Conservation (phyloP, 2,329 filamentous ascomycete genomes). For the Polychaeton citri region DNA sequence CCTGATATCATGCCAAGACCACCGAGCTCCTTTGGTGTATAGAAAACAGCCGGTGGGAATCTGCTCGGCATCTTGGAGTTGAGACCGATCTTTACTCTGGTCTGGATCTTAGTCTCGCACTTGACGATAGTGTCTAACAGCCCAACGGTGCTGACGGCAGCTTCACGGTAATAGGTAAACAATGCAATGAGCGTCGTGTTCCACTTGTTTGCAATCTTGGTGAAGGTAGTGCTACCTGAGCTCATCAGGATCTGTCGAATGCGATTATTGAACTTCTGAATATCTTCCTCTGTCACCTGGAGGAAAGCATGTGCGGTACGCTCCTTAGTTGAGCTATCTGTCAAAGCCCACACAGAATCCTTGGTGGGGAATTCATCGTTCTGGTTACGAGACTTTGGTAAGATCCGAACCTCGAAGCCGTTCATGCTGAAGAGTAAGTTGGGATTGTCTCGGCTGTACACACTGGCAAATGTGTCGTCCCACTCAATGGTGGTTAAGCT, state of each 20-base stretch:
- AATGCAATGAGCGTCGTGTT: conserved; percentile 94
- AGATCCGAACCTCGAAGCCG: conserved; percentile 90
- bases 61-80: conserved; percentile 99
- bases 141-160: conserved; percentile 87
- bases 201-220: conserved; percentile 99
- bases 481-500: conserved; percentile 96
- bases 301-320: conserved; percentile 94
- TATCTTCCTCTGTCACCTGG: conserved; percentile 94
- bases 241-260: conserved; percentile 99
- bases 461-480: conserved; percentile 97
- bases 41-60: conserved; percentile 97
- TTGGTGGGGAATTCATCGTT: conserved; percentile 96
- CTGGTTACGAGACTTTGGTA: conserved; percentile 88
- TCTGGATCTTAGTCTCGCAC: conserved; percentile 99
- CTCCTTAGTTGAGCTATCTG: conserved; percentile 94
- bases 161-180: conserved; percentile 97
- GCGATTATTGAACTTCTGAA: conserved; percentile 97
- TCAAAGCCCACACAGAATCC: conserved; percentile 95
- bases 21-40: conserved; percentile 94
- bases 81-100: conserved; percentile 91
- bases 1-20: conserved; percentile 98
- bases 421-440: conserved; percentile 97
- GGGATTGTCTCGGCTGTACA: conserved; percentile 95
- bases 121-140: conserved; percentile 96
- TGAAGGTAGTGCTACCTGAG: conserved; percentile 97